Conservation (phyloP, 1,139 yeast species). For the Yarrowia galli region DNA sequence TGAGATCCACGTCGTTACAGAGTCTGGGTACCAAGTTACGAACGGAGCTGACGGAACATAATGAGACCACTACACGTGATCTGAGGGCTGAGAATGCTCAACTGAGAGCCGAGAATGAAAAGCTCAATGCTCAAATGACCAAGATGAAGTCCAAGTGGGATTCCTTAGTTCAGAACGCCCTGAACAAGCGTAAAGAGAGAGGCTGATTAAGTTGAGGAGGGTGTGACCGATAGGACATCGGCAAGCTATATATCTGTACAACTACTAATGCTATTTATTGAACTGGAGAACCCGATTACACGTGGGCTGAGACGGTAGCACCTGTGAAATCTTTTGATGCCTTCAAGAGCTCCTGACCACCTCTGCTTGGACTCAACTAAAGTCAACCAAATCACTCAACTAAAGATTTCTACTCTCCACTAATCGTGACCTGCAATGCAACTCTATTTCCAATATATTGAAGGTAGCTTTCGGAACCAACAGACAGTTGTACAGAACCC, state of each 20-base stretch:
- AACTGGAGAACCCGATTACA: too few relatives aligned
- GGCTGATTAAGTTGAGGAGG: background rate
- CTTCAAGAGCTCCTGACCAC: too few relatives aligned
- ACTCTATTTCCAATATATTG: constrained; percentile 8
- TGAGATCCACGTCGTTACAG: constrained; percentile 33
- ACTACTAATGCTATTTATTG: constrained; percentile 3
- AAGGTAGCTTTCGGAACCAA: too few relatives aligned
- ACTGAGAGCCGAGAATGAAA: constrained; percentile 7
- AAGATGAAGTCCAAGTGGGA: constrained; percentile 38
- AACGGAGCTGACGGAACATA: constrained; percentile 4
- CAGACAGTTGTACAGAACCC: too few relatives aligned
- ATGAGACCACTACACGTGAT: background rate
- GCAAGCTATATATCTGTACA: background rate
- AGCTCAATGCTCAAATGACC: constrained; percentile 22
- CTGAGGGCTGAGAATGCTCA: constrained; percentile 15
- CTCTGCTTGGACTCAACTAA: background rate
- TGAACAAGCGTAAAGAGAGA: constrained; percentile 26
- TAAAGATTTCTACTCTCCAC: background rate
- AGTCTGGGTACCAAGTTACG: background rate
- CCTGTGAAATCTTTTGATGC: too few relatives aligned
- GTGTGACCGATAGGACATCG: too few relatives aligned
- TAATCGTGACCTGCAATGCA: background rate
- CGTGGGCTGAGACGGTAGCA: too few relatives aligned
- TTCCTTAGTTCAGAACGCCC: constrained; percentile 22
- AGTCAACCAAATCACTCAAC: background rate